Conservation (phyloP, 2,329 filamentous ascomycete genomes). For the Ascochyta fabae region DNA sequence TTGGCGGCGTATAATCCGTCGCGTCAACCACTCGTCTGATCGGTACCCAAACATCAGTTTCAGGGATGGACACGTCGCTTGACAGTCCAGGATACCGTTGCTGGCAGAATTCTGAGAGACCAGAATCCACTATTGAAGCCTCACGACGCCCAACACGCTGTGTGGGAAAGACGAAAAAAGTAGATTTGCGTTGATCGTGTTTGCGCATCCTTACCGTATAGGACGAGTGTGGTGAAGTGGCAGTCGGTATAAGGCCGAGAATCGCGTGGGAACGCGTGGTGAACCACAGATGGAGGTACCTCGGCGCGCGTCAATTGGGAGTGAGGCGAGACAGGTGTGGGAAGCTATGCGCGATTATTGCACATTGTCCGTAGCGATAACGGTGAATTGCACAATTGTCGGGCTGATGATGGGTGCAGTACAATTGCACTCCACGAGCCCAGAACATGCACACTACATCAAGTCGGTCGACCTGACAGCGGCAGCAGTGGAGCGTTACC, state of each 20-base stretch:
- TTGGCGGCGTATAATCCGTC: background rate
- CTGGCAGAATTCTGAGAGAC: slow-evolving; percentile 18
- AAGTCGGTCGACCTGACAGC: slow-evolving; percentile 5
- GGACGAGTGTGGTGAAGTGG: slow-evolving; percentile 6
- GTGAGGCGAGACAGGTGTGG: slow-evolving; percentile 2
- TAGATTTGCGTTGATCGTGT: slow-evolving; percentile 3
- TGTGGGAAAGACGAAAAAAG: background rate
- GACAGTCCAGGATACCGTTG: slow-evolving; percentile 19
- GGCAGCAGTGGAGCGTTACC: slow-evolving; percentile 10
- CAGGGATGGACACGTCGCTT: slow-evolving; percentile 20
- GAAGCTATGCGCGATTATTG: background rate
- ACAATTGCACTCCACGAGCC: slow-evolving; percentile 1
- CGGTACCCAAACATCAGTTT: background rate
- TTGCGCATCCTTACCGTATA: slow-evolving; percentile 5
- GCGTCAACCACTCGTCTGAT: background rate
- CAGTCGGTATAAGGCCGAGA: slow-evolving; percentile 2
- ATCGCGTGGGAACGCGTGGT: slow-evolving; percentile 7
- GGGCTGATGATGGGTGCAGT: background rate
- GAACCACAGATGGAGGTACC: slow-evolving; percentile 5
- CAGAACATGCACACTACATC: background rate
- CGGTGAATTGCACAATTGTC: background rate
- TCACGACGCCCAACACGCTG: slow-evolving; percentile 24
- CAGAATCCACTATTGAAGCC: slow-evolving; percentile 25
- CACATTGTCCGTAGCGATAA: background rate
- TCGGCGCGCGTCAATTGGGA: slow-evolving; percentile 8